Base-by-base conservation (phyloP, 768 basidiomycete genomes). In the Cystofilobasidium macerans region DNA sequence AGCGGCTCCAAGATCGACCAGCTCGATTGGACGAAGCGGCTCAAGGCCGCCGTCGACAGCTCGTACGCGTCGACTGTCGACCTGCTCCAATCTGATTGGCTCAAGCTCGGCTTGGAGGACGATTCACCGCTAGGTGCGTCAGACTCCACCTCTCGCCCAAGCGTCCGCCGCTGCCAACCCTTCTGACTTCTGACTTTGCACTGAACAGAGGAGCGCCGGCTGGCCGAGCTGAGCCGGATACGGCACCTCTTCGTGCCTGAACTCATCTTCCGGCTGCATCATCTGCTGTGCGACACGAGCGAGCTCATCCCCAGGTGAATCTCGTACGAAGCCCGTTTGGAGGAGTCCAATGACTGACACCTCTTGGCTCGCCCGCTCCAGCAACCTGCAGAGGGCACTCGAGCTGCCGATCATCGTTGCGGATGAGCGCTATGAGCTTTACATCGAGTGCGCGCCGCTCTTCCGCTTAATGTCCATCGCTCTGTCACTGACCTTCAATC, bases 191-290 rank as follows among this genome's bases (percentile, higher is more conserved):
- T 43, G 32, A 26, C 30, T 30, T 20, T 14, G 7, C 22, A 11
- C 18, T 42, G 20, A 48, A 2, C 51, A 81, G 83, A 76, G 47
- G 81, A 84, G 56, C 81, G 80, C 9, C 80, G 86, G 32, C 79
- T 79, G 28, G 78, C 79, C 26, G 89, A 93, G 69, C 81, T 94
- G 54, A 77, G 82, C 16, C 83, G 86, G n/a, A 86, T 94, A 60
- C 84, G 92, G 47, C 86, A 91, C 71, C 84, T 93, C 35, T 93
- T 86, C 75, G 79, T 95, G 30, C 94, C 92, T 0, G 91, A 95
- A 73, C 80, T 97, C 26, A 83, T 97, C 70, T 80, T 97, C 69
- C 84, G 89, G 26, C 78, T 98, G 2, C 92, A 97, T 72, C 79
- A 82, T 51, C 77, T 86, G 58, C 77, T 98, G 14, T 81, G 83